Conservation (phyloP, 164 flowering plant species). For the Chimonanthus praecox region DNA sequence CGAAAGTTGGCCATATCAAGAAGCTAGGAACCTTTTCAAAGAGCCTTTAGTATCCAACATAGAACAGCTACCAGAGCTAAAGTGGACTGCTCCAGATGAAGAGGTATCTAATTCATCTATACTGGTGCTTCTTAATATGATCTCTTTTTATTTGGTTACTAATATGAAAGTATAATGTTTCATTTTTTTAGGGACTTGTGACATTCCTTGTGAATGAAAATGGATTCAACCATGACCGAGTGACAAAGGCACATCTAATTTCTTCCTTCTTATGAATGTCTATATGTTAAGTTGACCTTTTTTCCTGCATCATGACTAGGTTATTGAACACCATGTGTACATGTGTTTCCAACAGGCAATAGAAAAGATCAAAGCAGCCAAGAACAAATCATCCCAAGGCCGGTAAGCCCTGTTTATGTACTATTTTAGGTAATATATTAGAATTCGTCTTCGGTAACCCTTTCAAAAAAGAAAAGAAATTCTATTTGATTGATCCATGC, state of each 20-base stretch:
- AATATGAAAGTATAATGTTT: neutral
- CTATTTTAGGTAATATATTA: no score
- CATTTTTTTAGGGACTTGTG: slow-evolving; percentile 51
- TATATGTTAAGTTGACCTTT: neutral
- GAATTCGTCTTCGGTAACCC: neutral
- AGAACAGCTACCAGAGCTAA: slow-evolving; percentile 55
- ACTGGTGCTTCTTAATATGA: neutral
- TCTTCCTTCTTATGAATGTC: neutral
- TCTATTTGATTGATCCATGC: neutral
- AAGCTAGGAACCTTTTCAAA: slow-evolving; percentile 76
- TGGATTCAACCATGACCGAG: slow-evolving; percentile 85
- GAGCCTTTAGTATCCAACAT: slow-evolving; percentile 61
- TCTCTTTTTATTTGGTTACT: neutral
- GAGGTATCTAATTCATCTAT: slow-evolving; percentile 38
- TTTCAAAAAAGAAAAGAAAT: no score
- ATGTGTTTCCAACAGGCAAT: slow-evolving; percentile 51
- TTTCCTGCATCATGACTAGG: neutral
- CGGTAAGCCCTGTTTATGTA: slow-evolving; percentile 38
- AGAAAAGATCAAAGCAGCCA: slow-evolving; percentile 90
- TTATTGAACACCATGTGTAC: neutral
- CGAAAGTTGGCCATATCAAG: slow-evolving; percentile 84
- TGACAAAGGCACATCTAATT: slow-evolving; percentile 59
- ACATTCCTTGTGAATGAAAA: slow-evolving; percentile 76
- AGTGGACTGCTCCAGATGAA: slow-evolving; percentile 91
- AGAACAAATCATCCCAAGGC: slow-evolving; percentile 85